phyloP scores from a whole-genome alignment of 2,329 filamentous ascomycete genomes.

The Tolypocladium ovalisporum region DNA sequence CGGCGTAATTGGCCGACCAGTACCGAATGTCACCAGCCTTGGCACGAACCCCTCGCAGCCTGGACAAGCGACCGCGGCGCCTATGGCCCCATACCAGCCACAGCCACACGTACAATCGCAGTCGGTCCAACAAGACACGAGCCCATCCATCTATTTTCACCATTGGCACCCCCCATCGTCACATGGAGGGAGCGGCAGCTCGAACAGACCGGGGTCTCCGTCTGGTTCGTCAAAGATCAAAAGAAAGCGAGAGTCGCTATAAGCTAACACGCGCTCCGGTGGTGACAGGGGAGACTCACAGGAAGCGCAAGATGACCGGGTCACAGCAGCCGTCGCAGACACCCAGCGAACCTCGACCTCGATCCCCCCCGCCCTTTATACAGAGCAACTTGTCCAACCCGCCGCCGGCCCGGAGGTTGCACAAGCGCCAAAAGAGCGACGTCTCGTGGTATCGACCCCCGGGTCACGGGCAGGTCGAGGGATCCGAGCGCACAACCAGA shows the following conservation, averaged over 20 bases:
- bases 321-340: constrained; percentile 14
- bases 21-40: constrained; percentile 30
- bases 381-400: constrained; percentile 16
- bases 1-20: constrained; percentile 24
- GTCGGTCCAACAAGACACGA: constrained; percentile 50
- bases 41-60: constrained; percentile 33
- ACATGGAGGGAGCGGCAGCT: constrained; percentile 41
- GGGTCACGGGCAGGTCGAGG: constrained; percentile 10
- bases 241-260: constrained; percentile 32
- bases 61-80: constrained; percentile 11
- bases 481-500: constrained; percentile 8
- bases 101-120: constrained; percentile 41
- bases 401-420: constrained; percentile 13
- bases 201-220: constrained; percentile 60
- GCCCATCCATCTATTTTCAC: constrained; percentile 77
- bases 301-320: constrained; percentile 70
- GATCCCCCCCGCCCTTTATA: constrained; percentile 21
- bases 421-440: constrained; percentile 26
- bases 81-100: constrained; percentile 30
- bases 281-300: constrained; percentile 62
- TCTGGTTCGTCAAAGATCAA: constrained; percentile 58
- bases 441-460: constrained; percentile 21
- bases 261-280: constrained; percentile 25
- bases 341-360: constrained; percentile 17
- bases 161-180: constrained; percentile 79